A percentile compares a stretch with the other conserved stretches of the same genome.
Conservation (phyloP, 306 rosid genomes). For the Rubus idaeus region DNA sequence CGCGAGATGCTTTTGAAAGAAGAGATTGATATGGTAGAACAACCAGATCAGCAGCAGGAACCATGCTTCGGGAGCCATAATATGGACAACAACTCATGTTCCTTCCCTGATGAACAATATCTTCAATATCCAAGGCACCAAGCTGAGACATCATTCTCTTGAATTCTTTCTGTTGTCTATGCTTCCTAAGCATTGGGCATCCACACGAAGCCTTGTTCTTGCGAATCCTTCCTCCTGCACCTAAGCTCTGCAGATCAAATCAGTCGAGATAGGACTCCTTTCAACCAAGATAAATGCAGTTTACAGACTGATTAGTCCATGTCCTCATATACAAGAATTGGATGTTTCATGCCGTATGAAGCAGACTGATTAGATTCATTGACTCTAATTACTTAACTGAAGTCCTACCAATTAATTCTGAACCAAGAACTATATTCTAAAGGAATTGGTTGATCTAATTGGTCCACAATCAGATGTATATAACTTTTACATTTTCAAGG, state of each 20-base stretch:
- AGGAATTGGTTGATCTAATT: conserved; percentile 1
- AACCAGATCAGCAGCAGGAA: conserved; percentile 76
- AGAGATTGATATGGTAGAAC: conserved; percentile 96
- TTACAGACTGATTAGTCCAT: not conserved
- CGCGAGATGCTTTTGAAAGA: conserved; percentile 89
- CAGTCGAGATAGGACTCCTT: conserved; percentile 25
- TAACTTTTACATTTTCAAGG: not conserved
- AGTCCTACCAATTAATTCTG: not conserved
- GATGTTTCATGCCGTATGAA: not conserved
- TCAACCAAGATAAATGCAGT: conserved; percentile 13
- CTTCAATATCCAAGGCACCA: conserved; percentile 91
- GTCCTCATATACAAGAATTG: not conserved
- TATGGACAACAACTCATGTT: conserved; percentile 82
- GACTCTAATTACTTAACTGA: not conserved
- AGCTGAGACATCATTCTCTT: conserved; percentile 62
- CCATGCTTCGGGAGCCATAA: conserved; percentile 91
- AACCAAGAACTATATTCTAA: not conserved
- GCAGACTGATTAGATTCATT: not conserved
- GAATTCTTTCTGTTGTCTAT: conserved; percentile 59
- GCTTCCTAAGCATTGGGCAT: conserved; percentile 88
- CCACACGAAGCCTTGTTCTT: conserved; percentile 82
- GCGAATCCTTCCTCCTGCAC: conserved; percentile 47
- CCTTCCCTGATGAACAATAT: conserved; percentile 85
- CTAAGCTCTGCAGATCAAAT: conserved; percentile 57
- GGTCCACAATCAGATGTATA: not conserved